phyloP scores from a whole-genome alignment of 768 basidiomycete genomes.

The Kwoniella sp. region DNA sequence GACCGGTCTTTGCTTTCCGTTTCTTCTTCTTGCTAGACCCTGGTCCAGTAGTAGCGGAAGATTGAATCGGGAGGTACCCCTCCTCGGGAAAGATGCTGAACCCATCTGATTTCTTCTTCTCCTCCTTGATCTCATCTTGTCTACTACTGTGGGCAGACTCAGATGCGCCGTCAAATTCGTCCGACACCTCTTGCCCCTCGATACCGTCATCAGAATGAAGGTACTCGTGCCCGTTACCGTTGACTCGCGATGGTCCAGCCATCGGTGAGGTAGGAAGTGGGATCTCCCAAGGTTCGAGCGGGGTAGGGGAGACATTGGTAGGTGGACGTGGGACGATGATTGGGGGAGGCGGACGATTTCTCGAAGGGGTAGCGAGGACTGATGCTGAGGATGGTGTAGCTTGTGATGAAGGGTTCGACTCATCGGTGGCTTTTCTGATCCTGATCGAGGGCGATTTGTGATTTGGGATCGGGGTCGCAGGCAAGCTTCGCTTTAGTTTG shows the following conservation, averaged over 20 bases:
- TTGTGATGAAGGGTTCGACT: not conserved
- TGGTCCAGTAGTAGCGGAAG: not conserved
- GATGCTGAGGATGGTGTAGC: not conserved
- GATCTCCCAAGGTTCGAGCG: slow-evolving; percentile 28
- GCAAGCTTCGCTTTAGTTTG: slow-evolving; percentile 2
- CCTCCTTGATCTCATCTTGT: slow-evolving; percentile 8
- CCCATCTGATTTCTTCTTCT: slow-evolving; percentile 22
- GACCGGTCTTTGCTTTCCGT: slow-evolving; percentile 20
- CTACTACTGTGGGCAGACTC: not conserved
- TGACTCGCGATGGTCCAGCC: slow-evolving; percentile 33
- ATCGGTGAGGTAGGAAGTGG: slow-evolving; percentile 37
- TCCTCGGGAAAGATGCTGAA: slow-evolving; percentile 46
- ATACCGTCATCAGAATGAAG: not conserved
- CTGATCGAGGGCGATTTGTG: not conserved
- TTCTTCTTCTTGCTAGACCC: slow-evolving; percentile 34
- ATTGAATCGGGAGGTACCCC: slow-evolving; percentile 35
- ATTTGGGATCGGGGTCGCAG: not conserved
- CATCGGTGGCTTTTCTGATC: not conserved
- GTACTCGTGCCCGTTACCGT: not conserved
- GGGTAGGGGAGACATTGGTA: not conserved
- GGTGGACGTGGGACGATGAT: slow-evolving; percentile 14
- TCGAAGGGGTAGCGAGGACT: slow-evolving; percentile 6
- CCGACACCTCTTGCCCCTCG: slow-evolving; percentile 3
- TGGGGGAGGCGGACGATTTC: slow-evolving; percentile 17
- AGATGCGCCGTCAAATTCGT: slow-evolving; percentile 4